Percentiles rank a stretch among this genome's conserved stretches.
Evolutionary conservation across 1,139 yeast genomes (phyloP).

Genomic region (Yamadazyma mexicana): DNA sequence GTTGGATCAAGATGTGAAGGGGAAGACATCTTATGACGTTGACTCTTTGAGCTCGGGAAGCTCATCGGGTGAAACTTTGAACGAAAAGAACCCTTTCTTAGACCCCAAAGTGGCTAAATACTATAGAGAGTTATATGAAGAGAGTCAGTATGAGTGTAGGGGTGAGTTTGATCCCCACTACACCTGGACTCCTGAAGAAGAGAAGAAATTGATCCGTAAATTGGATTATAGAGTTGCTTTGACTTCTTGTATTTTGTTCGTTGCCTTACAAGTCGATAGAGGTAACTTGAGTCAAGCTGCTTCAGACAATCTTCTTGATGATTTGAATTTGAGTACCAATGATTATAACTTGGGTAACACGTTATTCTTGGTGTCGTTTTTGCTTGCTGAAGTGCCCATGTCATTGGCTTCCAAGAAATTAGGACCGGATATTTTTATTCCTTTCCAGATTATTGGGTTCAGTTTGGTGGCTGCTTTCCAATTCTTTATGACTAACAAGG

Average conservation of each 20-base stretch:
- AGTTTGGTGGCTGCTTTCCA: conserved; percentile 27
- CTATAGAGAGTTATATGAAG: conserved; percentile 30
- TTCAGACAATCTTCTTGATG: conserved; percentile 28
- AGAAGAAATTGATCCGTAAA: conserved; percentile 26
- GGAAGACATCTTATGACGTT: conserved; percentile 2
- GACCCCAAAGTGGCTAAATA: conserved; percentile 31
- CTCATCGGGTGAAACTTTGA: conserved; percentile 4
- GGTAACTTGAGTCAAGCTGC: conserved; percentile 30
- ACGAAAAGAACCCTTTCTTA: conserved; percentile 21
- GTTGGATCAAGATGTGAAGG: neutral
- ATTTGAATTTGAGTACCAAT: conserved; percentile 27
- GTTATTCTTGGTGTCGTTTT: conserved; percentile 31
- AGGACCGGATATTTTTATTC: conserved; percentile 37
- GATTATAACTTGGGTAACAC: conserved; percentile 33
- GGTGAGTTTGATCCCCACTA: conserved; percentile 34
- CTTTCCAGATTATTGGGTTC: conserved; percentile 28
- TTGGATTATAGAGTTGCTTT: conserved; percentile 32
- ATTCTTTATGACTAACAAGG: conserved; percentile 18
- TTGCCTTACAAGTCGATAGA: conserved; percentile 34
- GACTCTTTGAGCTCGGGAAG: conserved; percentile 5
- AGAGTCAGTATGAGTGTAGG: conserved; percentile 32
- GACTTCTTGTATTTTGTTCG: conserved; percentile 31
- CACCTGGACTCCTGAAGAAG: conserved; percentile 38
- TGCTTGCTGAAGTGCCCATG: conserved; percentile 34
- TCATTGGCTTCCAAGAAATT: conserved; percentile 32